Evolutionary conservation across 805 yeast species (phyloP).

Genomic region (Nakazawaea wickerhamii): DNA sequence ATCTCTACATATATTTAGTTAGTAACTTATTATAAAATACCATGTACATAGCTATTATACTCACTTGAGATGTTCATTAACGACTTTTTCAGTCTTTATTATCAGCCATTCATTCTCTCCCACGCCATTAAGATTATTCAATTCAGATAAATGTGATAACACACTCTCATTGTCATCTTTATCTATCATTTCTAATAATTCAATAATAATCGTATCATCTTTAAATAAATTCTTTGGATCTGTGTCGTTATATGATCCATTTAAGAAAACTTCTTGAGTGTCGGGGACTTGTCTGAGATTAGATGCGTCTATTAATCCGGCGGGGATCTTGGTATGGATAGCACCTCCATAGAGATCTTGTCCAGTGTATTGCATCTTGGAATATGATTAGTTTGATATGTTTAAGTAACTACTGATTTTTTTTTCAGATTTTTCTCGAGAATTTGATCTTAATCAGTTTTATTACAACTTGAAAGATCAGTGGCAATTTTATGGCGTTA

Average conservation of each 20-base stretch:
- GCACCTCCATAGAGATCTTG: constrained; percentile 78
- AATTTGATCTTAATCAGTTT: background rate
- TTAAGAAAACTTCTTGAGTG: constrained; percentile 85
- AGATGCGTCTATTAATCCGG: constrained; percentile 69
- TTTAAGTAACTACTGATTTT: no score
- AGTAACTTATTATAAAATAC: background rate
- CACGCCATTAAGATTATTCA: constrained; percentile 38
- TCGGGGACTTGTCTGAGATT: constrained; percentile 81
- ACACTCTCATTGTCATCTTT: constrained; percentile 36
- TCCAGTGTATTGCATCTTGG: constrained; percentile 14
- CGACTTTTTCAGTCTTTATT: constrained; percentile 20
- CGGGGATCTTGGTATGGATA: constrained; percentile 52
- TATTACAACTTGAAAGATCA: no score
- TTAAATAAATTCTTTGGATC: constrained; percentile 24
- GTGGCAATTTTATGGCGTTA: no score
- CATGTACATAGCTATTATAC: background rate
- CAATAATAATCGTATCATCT: constrained; percentile 59
- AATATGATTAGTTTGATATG: background rate
- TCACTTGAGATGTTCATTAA: constrained; percentile 12
- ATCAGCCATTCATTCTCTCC: constrained; percentile 24
- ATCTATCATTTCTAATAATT: constrained; percentile 50
- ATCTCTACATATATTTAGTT: background rate
- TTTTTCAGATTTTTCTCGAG: background rate
- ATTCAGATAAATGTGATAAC: constrained; percentile 50
- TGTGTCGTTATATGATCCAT: constrained; percentile 23